Conservation (phyloP, 2,329 filamentous ascomycete species). For the Madurella fahalii region DNA sequence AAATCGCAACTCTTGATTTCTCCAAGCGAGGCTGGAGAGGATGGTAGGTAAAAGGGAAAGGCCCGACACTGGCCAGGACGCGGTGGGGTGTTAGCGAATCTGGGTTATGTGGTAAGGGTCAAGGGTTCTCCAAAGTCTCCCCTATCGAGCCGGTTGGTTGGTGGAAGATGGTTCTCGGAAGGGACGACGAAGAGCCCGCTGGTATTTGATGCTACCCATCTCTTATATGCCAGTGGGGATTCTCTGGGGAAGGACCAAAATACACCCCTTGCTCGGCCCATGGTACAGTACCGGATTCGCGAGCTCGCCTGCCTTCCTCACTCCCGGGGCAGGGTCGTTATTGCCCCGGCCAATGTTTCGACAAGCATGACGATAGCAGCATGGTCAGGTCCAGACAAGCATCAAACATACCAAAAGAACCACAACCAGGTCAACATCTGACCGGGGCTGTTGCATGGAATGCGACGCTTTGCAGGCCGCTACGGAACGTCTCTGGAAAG, state of each 20-base stretch:
- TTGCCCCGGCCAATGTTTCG: constrained; percentile 35
- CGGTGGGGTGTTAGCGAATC: constrained; percentile 27
- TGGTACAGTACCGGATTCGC: constrained; percentile 10
- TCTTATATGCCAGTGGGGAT: constrained; percentile 25
- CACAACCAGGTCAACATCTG: constrained; percentile 8
- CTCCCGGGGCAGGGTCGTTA: constrained; percentile 23
- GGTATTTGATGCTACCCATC: constrained; percentile 19
- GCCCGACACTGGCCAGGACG: constrained; percentile 20
- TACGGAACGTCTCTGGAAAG: constrained; percentile 19
- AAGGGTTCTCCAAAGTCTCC: constrained; percentile 25
- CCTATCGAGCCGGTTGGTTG: constrained; percentile 23
- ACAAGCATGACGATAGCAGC: constrained; percentile 38
- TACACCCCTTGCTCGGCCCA: constrained; percentile 15
- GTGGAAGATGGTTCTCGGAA: constrained; percentile 13
- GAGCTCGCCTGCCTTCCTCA: constrained; percentile 12
- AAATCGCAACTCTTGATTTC: constrained; percentile 16
- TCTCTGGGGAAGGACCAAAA: constrained; percentile 17
- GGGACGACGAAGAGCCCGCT: constrained; percentile 17
- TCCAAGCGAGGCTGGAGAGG: constrained; percentile 23
- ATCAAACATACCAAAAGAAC: constrained; percentile 38
- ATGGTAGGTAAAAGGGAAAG: constrained; percentile 18
- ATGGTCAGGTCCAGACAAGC: constrained; percentile 41
- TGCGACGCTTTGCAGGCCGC: constrained; percentile 9
- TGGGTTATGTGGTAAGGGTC: constrained; percentile 29
- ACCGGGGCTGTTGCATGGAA: constrained; percentile 13